Evolutionary conservation across 1,284 basidiomycete species (phyloP).

Genomic region (Coniferiporia weirii): DNA sequence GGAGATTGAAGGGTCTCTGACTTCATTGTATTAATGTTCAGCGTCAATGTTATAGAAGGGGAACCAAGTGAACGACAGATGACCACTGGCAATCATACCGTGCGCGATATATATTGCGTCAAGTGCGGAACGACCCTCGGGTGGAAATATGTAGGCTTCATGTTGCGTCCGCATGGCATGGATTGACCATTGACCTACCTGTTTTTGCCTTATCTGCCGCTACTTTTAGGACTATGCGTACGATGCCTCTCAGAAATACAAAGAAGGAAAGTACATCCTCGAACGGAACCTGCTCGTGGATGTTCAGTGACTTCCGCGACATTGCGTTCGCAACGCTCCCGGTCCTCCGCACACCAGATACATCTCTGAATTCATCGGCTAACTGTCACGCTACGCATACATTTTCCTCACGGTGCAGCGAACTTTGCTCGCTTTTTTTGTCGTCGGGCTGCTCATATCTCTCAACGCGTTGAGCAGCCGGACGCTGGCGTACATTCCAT

Average conservation of each 20-base stretch:
- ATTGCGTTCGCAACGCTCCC: not conserved
- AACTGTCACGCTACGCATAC: constrained; percentile 3
- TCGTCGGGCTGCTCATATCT: not conserved
- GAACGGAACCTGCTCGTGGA: constrained; percentile 86
- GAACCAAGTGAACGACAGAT: constrained; percentile 89
- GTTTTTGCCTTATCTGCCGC: constrained; percentile 15
- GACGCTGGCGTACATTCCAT: not conserved
- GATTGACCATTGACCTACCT: not conserved
- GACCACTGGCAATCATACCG: constrained; percentile 96
- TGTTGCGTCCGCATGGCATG: not conserved
- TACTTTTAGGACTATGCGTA: constrained; percentile 79
- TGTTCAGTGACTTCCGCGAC: constrained; percentile 32
- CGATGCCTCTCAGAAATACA: constrained; percentile 90
- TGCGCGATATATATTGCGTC: constrained; percentile 89
- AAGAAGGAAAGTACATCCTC: constrained; percentile 97
- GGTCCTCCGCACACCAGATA: constrained; percentile 7
- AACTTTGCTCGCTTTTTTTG: not conserved
- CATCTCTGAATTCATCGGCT: constrained; percentile 2
- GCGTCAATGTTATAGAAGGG: constrained; percentile 86
- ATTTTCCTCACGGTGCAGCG: constrained; percentile 1
- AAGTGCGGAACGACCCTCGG: constrained; percentile 85
- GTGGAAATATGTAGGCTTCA: constrained; percentile 90
- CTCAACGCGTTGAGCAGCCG: not conserved
- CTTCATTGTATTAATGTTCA: constrained; percentile 28
- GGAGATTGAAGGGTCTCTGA: constrained; percentile 7